Base-by-base conservation (phyloP, 164 flowering plant species). In the Vitis labrusca region DNA sequence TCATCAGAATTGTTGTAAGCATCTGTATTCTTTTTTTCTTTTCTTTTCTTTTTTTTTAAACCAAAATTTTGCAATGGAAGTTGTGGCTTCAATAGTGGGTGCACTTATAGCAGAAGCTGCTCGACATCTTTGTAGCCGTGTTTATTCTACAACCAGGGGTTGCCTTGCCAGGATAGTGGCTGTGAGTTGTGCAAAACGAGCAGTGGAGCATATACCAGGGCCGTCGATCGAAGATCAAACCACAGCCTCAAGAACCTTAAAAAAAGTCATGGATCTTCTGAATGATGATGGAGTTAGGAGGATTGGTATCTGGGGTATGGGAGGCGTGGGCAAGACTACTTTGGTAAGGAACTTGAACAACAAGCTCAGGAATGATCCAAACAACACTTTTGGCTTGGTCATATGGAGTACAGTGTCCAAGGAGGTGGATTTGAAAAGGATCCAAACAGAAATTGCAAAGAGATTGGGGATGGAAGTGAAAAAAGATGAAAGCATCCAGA, bases 251-350 rank as follows among this genome's bases (percentile, higher is more conserved):
- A 61, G n/a, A 15, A 58, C 27, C 29, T 27, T 69, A 12, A 30
- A 27, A 10, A 3, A 61, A 30, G 19, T 65, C 13, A 49, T 70
- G 65, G 37, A 23, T 12, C 9, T 74, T 10, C 51, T 70, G 58
- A 17, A 44, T 0, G 63, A 65, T 59, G 55, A 54, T 29, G 13
- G 10, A 5, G 8, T 65, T 10, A 30, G 3, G 15, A 74, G 66
- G 47, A 65, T 74, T n/a, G 77, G 54, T 3, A 47, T 74, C 8
- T 74, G 73, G 73, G 78, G 78, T 0, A 70, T 66, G 70, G 78
- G 78, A 44, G 78, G 78, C 6, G 58, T 70, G 0, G 78, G 78
- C 2, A 75, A 75, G 64, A 75, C 78, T 2, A 65, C 74, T 1
- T 37, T 75, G 5, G 59, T 75, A 10, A 65, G 29, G 49, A 70